Evolutionary conservation across 2,329 filamentous ascomycete species (phyloP).

Genomic region (Aspergillus alliaceus): DNA sequence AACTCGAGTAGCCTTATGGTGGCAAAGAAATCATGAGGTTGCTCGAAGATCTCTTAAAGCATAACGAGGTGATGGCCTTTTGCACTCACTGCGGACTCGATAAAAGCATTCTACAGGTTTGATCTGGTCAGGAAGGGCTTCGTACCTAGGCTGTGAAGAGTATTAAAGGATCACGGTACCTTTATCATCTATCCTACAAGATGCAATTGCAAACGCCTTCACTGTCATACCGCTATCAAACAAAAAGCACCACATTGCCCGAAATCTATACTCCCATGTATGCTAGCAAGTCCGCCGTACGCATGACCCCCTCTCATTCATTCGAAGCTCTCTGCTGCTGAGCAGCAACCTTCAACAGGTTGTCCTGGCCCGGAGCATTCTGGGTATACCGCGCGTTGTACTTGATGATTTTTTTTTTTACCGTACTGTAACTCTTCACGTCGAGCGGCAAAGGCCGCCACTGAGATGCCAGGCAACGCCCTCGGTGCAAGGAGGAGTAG

Average conservation of each 20-base stretch:
- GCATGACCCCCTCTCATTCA: too few species aligned
- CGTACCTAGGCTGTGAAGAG: not conserved
- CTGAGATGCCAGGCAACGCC: slow-evolving; percentile 44
- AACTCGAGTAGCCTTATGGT: not conserved
- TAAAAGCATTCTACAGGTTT: not conserved
- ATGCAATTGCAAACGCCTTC: too few species aligned
- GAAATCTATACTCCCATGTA: too few species aligned
- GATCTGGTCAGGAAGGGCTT: not conserved
- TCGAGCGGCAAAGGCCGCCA: not conserved
- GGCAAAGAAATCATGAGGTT: not conserved
- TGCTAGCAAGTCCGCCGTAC: too few species aligned
- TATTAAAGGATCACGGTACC: not conserved
- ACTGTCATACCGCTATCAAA: too few species aligned
- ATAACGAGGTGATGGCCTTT: not conserved
- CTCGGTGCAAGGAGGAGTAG: slow-evolving; percentile 63
- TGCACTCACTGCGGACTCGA: not conserved
- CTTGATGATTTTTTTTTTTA: slow-evolving; percentile 43
- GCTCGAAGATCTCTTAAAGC: not conserved
- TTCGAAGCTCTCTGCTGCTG: too few species aligned
- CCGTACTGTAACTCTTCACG: not conserved
- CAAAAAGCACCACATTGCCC: too few species aligned
- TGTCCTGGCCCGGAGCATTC: slow-evolving; percentile 47
- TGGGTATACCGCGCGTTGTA: slow-evolving; percentile 60
- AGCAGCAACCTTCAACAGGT: slow-evolving; percentile 37
- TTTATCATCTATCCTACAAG: too few species aligned